Evolutionary conservation across 495 filamentous ascomycete species (phyloP).

Genomic region (Daldinia caldariorum): DNA sequence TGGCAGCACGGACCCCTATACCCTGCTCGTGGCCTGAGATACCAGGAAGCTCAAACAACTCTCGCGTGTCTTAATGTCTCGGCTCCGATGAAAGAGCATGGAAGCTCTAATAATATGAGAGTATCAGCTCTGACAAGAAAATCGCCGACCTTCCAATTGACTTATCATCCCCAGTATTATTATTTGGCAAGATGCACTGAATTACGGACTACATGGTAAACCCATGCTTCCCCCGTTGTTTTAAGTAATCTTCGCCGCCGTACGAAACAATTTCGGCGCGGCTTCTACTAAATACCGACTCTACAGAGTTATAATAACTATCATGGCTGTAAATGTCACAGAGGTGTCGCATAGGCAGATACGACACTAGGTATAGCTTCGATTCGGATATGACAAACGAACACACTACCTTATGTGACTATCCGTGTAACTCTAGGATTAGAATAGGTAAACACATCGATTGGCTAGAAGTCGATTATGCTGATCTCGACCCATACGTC

Average conservation of each 20-base stretch:
- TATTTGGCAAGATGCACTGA: neutral
- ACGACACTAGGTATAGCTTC: too few relatives aligned
- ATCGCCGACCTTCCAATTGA: neutral
- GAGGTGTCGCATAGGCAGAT: neutral
- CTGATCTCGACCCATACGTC: neutral
- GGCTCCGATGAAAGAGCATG: neutral
- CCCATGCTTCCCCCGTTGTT: neutral
- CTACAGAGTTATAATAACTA: neutral
- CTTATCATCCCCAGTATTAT: neutral
- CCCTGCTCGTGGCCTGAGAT: neutral
- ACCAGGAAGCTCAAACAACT: neutral
- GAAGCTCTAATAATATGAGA: neutral
- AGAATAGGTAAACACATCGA: too few relatives aligned
- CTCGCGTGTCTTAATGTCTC: neutral
- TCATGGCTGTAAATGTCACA: neutral
- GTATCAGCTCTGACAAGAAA: neutral
- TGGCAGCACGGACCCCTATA: constrained; percentile 1
- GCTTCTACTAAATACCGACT: neutral
- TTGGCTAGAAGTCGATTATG: neutral
- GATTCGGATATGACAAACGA: neutral
- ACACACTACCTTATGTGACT: neutral
- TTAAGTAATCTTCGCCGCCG: neutral
- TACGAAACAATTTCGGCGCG: neutral
- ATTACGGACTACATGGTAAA: neutral
- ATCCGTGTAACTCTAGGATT: neutral